Evolutionary conservation across 495 filamentous ascomycete species (phyloP), one percentile per base, ranked within the genome.

Genomic region (Neurospora sp.): DNA sequence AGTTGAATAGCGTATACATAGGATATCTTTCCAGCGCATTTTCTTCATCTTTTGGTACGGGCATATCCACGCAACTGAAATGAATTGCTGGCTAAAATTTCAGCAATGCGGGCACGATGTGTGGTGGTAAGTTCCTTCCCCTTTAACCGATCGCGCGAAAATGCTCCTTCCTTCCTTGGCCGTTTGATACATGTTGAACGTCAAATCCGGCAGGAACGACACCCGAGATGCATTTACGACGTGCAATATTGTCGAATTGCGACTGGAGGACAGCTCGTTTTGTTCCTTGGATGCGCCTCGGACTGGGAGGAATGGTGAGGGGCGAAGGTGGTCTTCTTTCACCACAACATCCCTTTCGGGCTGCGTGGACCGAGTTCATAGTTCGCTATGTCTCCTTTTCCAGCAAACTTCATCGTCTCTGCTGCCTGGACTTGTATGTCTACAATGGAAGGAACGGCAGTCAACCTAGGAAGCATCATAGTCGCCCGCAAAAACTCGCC

Each of bases 391-490:
- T 37, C 27, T 37, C 22, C 5, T 35, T 65, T 9, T 37, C 27
- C 27, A 8, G 27, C 12, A 65, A 35, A 27, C 1, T 37, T 8
- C 6, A 16, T 18, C 1, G 12, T 65, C 12, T 37, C 3, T 18
- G 27, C 53, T 35, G 14, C 53, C 53, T 59, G 35, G 4, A 14
- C 53, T 7, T 18, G 6, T 37, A 1, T 37, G 14, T 65, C 14
- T 69, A 72, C 41, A 20, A 78, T 78, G 77, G 70, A 59, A 1
- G 40, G 69, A 71, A 69, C 68, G 8, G 61, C 68, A 8, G 35
- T 78, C 16, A 73, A 74, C 40, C 70, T 79, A 12, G 78, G 76
- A 69, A 73, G 38, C 53, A 74, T 78, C 74, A 72, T 72, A 68
- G 70, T 76, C 40, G 38, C 59, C 27, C 53, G 38, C 10, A 79